A percentile compares a stretch with the other conserved stretches of the same genome.
phyloP scores from a whole-genome alignment of 2,329 filamentous ascomycete species.

The Xylaria sp. region DNA sequence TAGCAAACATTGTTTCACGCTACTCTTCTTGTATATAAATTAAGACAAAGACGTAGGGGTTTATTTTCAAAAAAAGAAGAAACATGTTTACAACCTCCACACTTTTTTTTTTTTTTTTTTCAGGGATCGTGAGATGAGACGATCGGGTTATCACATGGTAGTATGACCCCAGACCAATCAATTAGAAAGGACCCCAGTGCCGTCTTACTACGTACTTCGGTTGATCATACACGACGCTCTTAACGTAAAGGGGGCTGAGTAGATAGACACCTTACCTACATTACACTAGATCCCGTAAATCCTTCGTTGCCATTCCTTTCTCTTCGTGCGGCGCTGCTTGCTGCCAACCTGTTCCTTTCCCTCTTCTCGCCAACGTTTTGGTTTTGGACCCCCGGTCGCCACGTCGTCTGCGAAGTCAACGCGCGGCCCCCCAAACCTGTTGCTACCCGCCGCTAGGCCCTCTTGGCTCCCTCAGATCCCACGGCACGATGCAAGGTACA shows the following conservation, averaged over 20 bases:
- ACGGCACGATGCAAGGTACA: constrained; percentile 33
- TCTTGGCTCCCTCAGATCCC: constrained; percentile 22
- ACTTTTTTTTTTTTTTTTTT: background rate
- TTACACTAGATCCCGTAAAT: background rate
- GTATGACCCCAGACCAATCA: background rate
- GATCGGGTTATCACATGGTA: constrained; percentile 7
- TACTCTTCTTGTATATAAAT: constrained; percentile 32
- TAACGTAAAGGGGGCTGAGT: constrained; percentile 7
- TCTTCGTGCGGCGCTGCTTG: background rate
- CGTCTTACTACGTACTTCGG: background rate
- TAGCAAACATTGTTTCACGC: constrained; percentile 8
- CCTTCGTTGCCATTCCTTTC: background rate
- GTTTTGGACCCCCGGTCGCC: background rate
- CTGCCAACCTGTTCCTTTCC: background rate
- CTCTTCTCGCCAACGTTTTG: background rate
- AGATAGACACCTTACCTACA: background rate
- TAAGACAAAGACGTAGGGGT: constrained; percentile 1
- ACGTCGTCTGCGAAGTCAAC: constrained; percentile 15
- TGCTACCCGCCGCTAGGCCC: constrained; percentile 33
- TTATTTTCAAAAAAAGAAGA: constrained; percentile 10
- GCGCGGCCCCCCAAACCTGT: constrained; percentile 19
- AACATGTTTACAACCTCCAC: background rate
- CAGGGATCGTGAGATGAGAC: background rate
- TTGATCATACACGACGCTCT: background rate
- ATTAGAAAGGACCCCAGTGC: background rate